Percentiles rank a stretch among this genome's conserved stretches.
phyloP scores from a whole-genome alignment of 768 basidiomycete species.

The Favolaschia claudopus region DNA sequence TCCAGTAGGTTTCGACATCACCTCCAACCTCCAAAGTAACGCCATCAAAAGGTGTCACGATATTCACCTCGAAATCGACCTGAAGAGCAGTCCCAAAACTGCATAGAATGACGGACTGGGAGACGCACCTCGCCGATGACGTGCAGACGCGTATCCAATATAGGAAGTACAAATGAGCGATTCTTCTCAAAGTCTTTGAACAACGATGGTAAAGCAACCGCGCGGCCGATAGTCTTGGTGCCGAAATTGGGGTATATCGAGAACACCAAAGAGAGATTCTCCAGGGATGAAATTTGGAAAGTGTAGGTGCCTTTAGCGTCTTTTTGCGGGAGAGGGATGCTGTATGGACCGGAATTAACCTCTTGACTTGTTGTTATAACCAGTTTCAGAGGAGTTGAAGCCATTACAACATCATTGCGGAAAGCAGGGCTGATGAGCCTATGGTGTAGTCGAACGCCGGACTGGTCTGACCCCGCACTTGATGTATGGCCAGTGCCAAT shows the following conservation, averaged over 20 bases:
- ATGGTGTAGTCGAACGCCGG: constrained; percentile 73
- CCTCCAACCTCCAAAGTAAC: constrained; percentile 95
- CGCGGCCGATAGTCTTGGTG: constrained; percentile 94
- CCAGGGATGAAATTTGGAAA: constrained; percentile 84
- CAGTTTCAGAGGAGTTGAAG: constrained; percentile 88
- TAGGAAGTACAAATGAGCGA: constrained; percentile 70
- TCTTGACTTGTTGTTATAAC: constrained; percentile 92
- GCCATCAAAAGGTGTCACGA: constrained; percentile 89
- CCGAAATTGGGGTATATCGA: constrained; percentile 98
- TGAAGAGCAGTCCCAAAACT: constrained; percentile 36
- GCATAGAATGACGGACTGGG: not conserved
- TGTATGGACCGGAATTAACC: constrained; percentile 88
- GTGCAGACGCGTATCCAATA: constrained; percentile 92
- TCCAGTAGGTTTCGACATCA: constrained; percentile 98
- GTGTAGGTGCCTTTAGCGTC: constrained; percentile 77
- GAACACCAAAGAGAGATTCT: constrained; percentile 83
- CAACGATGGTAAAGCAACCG: constrained; percentile 81
- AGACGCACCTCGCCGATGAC: constrained; percentile 87
- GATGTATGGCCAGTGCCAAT: constrained; percentile 80
- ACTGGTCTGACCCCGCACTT: constrained; percentile 39
- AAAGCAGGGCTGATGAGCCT: constrained; percentile 75
- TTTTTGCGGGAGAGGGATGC: constrained; percentile 83
- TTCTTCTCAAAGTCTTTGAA: constrained; percentile 66
- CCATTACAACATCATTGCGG: constrained; percentile 70
- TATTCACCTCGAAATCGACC: constrained; percentile 89